Evolutionary conservation across 1,284 basidiomycete genomes (phyloP).

Genomic region (Peniophora sp.): DNA sequence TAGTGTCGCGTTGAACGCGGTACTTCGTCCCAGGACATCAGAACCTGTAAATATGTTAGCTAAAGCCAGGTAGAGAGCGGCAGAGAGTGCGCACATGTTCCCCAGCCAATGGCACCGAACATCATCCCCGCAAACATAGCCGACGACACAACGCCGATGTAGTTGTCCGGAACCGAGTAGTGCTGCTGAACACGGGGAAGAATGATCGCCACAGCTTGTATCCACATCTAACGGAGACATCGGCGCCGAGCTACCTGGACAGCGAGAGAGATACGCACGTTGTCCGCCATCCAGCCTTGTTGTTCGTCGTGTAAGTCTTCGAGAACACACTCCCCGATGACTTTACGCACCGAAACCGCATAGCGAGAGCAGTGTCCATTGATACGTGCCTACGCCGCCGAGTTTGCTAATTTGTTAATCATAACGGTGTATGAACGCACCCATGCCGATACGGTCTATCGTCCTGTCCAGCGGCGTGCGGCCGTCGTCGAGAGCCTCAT

Average conservation of each 20-base stretch:
- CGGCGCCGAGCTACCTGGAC: slow-evolving; percentile 15
- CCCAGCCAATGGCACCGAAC: slow-evolving; percentile 91
- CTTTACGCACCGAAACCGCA: slow-evolving; percentile 76
- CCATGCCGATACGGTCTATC: slow-evolving; percentile 87
- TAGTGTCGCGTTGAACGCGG: slow-evolving; percentile 90
- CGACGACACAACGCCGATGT: slow-evolving; percentile 71
- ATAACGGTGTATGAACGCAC: slow-evolving; percentile 26
- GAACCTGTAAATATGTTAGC: slow-evolving; percentile 32
- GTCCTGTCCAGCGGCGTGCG: slow-evolving; percentile 77
- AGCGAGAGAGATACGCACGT: slow-evolving; percentile 39
- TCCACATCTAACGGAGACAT: slow-evolving; percentile 69
- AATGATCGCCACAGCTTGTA: slow-evolving; percentile 84
- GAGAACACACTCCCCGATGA: not conserved
- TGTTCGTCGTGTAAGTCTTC: slow-evolving; percentile 2
- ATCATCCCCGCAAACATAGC: slow-evolving; percentile 93
- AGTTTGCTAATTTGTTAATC: slow-evolving; percentile 5
- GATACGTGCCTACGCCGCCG: slow-evolving; percentile 50
- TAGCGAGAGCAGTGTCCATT: slow-evolving; percentile 73
- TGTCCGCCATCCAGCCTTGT: slow-evolving; percentile 79
- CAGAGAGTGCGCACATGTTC: slow-evolving; percentile 52
- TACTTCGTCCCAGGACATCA: slow-evolving; percentile 77
- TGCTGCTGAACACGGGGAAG: slow-evolving; percentile 89
- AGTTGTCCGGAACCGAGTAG: slow-evolving; percentile 68
- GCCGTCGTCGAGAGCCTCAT: slow-evolving; percentile 30
- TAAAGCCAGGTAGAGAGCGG: slow-evolving; percentile 1